A percentile compares a stretch with the other conserved stretches of the same genome.
Evolutionary conservation across 352 stramenopile species (phyloP).

Genomic region (Blastocystis sp.): DNA sequence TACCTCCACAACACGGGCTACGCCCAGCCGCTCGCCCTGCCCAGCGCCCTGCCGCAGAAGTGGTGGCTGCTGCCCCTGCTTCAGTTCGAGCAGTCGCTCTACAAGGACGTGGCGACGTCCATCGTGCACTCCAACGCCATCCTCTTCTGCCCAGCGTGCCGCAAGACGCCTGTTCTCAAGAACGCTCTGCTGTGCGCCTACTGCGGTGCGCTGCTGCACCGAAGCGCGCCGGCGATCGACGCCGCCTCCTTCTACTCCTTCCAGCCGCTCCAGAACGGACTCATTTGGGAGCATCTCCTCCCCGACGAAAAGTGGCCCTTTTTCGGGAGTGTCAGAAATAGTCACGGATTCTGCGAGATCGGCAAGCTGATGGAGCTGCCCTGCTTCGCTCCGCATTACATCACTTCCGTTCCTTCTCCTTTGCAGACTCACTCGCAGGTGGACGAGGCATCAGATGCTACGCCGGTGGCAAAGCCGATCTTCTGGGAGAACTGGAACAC

Average conservation of each 20-base stretch:
- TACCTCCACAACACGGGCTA: constrained; percentile 86
- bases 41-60: constrained; percentile 77
- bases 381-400: constrained; percentile 52
- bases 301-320: not conserved
- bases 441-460: not conserved
- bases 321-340: not conserved
- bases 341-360: constrained; percentile 18
- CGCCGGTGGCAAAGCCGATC: not conserved
- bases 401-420: not conserved
- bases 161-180: not conserved
- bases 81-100: constrained; percentile 76
- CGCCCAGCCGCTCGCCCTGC: constrained; percentile 76
- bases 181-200: constrained; percentile 33
- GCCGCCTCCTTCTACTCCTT: not conserved
- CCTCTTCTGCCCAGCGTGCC: not conserved
- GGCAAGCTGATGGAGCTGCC: constrained; percentile 11
- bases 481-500: constrained; percentile 66
- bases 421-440: not conserved
- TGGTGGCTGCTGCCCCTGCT: constrained; percentile 83
- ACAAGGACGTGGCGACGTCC: not conserved
- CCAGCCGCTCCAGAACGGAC: not conserved
- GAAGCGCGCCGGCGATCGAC: not conserved
- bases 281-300: constrained; percentile 53
- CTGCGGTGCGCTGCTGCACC: constrained; percentile 31
- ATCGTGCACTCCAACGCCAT: not conserved